A percentile compares a stretch with the other conserved stretches of the same genome.
Evolutionary conservation across 192 early-diverging fungal species (phyloP).

Genomic region (Backusella tarrabulga): DNA sequence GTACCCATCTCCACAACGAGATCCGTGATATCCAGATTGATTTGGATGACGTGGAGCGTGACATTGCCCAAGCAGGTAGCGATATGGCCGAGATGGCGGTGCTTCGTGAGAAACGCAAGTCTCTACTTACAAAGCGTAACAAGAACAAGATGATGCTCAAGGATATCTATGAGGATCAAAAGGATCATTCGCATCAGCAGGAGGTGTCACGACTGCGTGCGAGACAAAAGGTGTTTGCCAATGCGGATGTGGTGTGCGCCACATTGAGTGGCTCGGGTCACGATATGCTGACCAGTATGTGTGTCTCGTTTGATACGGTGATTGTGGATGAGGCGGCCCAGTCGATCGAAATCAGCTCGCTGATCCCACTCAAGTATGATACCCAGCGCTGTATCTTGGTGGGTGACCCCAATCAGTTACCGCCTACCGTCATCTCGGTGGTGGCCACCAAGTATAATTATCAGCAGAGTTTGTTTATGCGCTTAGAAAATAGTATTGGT

Average conservation of each 20-base stretch:
- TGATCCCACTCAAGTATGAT: conserved; percentile 88
- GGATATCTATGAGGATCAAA: conserved; percentile 27
- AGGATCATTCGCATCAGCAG: conserved; percentile 19
- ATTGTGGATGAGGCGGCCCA: conserved; percentile 98
- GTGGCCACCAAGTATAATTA: conserved; percentile 67
- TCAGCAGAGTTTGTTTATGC: conserved; percentile 87
- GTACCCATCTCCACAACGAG: conserved; percentile 37
- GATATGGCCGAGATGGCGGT: conserved; percentile 30
- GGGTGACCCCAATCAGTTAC: conserved; percentile 92
- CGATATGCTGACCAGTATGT: conserved; percentile 66
- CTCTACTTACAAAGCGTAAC: conserved; percentile 23
- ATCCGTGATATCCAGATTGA: conserved; percentile 39
- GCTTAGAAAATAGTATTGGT: conserved; percentile 70
- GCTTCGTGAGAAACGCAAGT: conserved; percentile 17
- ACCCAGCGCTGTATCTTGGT: conserved; percentile 83
- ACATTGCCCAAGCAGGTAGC: conserved; percentile 39
- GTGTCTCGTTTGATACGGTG: conserved; percentile 74
- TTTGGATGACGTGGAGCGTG: conserved; percentile 40
- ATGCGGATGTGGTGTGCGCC: conserved; percentile 81
- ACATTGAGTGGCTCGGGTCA: conserved; percentile 89
- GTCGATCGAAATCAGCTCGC: conserved; percentile 78
- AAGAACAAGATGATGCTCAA: conserved; percentile 24
- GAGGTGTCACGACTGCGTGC: conserved; percentile 52
- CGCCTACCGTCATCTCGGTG: conserved; percentile 84
- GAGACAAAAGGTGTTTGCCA: conserved; percentile 64